Conservation (phyloP, 1,139 yeast species). For the Suhomyces wounanorum region DNA sequence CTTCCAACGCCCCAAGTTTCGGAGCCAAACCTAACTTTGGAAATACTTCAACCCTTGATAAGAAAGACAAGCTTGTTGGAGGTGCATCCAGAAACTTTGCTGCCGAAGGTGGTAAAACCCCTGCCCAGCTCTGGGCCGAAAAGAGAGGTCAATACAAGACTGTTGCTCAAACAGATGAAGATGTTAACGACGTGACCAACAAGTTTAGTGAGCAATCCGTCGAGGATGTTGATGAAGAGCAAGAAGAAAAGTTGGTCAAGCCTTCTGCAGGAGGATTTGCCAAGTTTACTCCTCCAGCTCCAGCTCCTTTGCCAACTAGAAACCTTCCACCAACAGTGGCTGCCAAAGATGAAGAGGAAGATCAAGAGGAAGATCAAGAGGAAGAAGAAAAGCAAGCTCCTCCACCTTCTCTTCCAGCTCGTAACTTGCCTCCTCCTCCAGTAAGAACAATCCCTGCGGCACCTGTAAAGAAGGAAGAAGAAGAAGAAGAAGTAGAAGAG, state of each 20-base stretch:
- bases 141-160: slow-evolving; percentile 67
- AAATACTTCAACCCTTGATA: slow-evolving; percentile 25
- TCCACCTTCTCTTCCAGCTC: slow-evolving; percentile 26
- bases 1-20: slow-evolving; percentile 38
- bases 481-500: slow-evolving; percentile 11
- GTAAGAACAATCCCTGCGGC: slow-evolving; percentile 12
- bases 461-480: slow-evolving; percentile 14
- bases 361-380: slow-evolving; percentile 12
- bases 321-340: slow-evolving; percentile 22
- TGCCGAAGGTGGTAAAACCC: slow-evolving; percentile 79
- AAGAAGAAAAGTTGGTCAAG: slow-evolving; percentile 16
- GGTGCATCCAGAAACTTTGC: slow-evolving; percentile 73
- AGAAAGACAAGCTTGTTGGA: slow-evolving; percentile 53
- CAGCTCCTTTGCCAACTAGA: slow-evolving; percentile 24
- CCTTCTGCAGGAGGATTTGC: slow-evolving; percentile 9
- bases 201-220: slow-evolving; percentile 20
- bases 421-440: slow-evolving; percentile 23
- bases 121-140: slow-evolving; percentile 96
- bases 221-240: slow-evolving; percentile 20
- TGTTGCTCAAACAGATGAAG: slow-evolving; percentile 33
- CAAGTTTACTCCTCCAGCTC: slow-evolving; percentile 10
- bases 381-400: slow-evolving; percentile 13
- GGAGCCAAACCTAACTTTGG: slow-evolving; percentile 56
- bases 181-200: slow-evolving; percentile 11
- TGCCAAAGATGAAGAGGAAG: slow-evolving; percentile 19